Evolutionary conservation across 805 yeast species (phyloP).

Genomic region (Maudiozyma turicensis): DNA sequence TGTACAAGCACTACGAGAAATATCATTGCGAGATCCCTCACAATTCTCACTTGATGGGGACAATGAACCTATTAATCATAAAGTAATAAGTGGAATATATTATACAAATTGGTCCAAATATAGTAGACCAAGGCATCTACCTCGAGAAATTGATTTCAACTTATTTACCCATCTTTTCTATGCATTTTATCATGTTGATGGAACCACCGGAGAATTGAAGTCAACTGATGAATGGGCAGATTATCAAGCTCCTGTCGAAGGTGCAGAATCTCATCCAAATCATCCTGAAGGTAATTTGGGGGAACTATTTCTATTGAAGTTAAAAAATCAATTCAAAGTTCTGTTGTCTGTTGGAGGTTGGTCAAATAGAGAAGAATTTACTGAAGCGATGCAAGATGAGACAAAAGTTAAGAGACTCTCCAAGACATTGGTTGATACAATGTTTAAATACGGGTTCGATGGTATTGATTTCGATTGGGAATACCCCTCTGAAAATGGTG

Average conservation of each 20-base stretch:
- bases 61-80: conserved; percentile 1
- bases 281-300: conserved; percentile 40
- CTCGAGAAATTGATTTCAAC: conserved; percentile 49
- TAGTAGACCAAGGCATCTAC: conserved; percentile 45
- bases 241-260: conserved; percentile 29
- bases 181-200: conserved; percentile 60
- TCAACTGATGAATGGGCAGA: conserved; percentile 65
- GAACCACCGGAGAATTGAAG: conserved; percentile 41
- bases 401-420: conserved; percentile 39
- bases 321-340: conserved; percentile 35
- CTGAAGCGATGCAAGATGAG: conserved; percentile 34
- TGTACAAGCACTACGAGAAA: not conserved
- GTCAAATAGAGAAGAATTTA: conserved; percentile 43
- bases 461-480: conserved; percentile 97
- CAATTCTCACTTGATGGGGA: not conserved
- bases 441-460: conserved; percentile 59
- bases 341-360: conserved; percentile 83
- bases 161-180: conserved; percentile 61
- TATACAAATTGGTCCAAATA: conserved; percentile 64
- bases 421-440: conserved; percentile 35
- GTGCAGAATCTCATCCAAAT: conserved; percentile 1
- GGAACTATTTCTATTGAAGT: conserved; percentile 35
- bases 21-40: not conserved
- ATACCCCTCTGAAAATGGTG: conserved; percentile 44
- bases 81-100: conserved; percentile 31